Base-by-base conservation (phyloP, 1,284 basidiomycete genomes). In the Cutaneotrichosporon daszewskae region DNA sequence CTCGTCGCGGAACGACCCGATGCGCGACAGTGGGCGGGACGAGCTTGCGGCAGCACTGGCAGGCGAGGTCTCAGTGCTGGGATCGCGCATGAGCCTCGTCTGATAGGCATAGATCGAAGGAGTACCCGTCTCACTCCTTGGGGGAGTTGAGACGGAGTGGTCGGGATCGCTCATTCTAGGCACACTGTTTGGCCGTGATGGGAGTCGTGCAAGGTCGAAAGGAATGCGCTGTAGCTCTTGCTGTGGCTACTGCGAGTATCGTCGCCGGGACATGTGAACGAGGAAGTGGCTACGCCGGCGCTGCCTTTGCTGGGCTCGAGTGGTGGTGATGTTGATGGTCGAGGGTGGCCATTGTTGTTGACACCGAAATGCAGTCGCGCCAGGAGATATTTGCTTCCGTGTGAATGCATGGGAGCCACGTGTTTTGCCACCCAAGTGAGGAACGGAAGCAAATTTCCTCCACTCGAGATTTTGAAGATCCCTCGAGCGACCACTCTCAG, bases 51-150 rank as follows among this genome's bases (percentile, higher is more conserved):
- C 32, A 12, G 23, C 24, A 11, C 16, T 20, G 17, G 5, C 13
- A 9, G 7, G 28, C 33, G 14, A 20, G n/a, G 26, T 17, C 34
- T 25, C 32, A n/a, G n/a, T 31, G 20, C 17, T 34, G 17, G 34
- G 20, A 20, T 41, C 40, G 32, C 32, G 32, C 17, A 65, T 46
- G 3, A 68, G 49, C 3, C 63, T 53, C 8, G 65, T 60, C 38
- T 63, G 60, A 45, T 67, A 67, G 2, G 59, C 55, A 45, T 67
- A 67, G 19, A 66, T 65, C 12, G 59, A 59, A 18, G 60, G 56
- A 10, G 65, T n/a, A n/a, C n/a, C n/a, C n/a, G n/a, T n/a, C n/a
- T n/a, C n/a, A n/a, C n/a, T n/a, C n/a, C n/a, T n/a, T n/a, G n/a
- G n/a, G n/a, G n/a, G n/a, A n/a, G 7, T 31, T 6, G 14, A 31